These are phyloP conservation scores for Penicillium digitatum DNA, from an alignment of 2,329 filamentous ascomycete genomes.

Conservation along the genomic window DNA sequence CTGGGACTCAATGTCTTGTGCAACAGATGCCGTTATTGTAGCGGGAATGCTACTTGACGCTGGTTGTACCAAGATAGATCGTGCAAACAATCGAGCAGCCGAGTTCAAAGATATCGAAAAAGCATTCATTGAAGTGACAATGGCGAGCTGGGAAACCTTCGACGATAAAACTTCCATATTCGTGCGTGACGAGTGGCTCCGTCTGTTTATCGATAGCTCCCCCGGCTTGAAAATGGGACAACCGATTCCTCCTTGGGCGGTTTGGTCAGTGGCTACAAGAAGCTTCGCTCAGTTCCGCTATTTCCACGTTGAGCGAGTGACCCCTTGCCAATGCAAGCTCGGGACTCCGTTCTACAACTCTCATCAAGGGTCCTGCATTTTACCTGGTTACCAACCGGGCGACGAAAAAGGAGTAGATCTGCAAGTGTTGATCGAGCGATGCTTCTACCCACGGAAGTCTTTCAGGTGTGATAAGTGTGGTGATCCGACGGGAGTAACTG, in stretches of 20 bases:
- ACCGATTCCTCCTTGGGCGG: constrained; percentile 12
- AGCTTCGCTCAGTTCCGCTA: constrained; percentile 30
- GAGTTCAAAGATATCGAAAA: constrained; percentile 19
- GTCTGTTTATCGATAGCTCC: constrained; percentile 6
- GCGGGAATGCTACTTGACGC: constrained; percentile 35
- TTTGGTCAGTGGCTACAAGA: constrained; percentile 26
- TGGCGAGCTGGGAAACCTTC: constrained; percentile 31
- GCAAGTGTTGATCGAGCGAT: constrained; percentile 19
- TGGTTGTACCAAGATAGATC: constrained; percentile 35
- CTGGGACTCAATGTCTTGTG: constrained; percentile 21
- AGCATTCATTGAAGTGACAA: constrained; percentile 28
- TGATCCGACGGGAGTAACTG: neutral
- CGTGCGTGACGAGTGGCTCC: constrained; percentile 21
- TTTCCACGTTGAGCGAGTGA: constrained; percentile 10
- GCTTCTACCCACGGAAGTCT: constrained; percentile 8
- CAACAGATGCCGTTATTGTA: constrained; percentile 35
- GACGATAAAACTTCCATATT: constrained; percentile 8
- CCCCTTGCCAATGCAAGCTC: constrained; percentile 7
- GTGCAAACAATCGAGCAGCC: constrained; percentile 12
- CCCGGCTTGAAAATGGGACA: constrained; percentile 9
- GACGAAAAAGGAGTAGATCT: constrained; percentile 21
- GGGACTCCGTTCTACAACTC: neutral
- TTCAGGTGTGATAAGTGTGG: constrained; percentile 10
- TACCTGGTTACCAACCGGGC: constrained; percentile 5
- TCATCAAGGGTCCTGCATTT: constrained; percentile 12